Base-by-base conservation (phyloP, 225 moss, liverwort and hornwort species). In the Sphagnum tenellum region DNA sequence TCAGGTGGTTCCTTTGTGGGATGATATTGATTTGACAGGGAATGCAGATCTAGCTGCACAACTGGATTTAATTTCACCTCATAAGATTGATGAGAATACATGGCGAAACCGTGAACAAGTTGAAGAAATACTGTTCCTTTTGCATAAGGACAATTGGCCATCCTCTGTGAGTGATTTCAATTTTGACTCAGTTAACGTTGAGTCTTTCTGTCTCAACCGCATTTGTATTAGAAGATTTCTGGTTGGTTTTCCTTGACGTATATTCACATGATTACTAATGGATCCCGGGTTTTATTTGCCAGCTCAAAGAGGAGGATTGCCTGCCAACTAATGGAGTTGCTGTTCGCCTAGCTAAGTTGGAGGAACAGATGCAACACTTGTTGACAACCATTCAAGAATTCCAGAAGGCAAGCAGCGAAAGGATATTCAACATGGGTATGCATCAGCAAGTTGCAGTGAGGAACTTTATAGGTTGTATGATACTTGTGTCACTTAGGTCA, bases 91-190 rank as follows among this genome's bases (percentile, higher is more conserved):
- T 70, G 98, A 93, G 76, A 93, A 98, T 71, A 71, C 89, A 60
- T 98, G 98, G 98, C 82, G 77, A 64, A 88, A 98, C 69, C 87
- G 98, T 55, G 93, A 98, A 72, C 88, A 93, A 68, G 78, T 93
- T 48, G 98, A 98, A 75, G 93, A 98, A 73, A 77, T 82, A 3
- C 70, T 89, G 54, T 61, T 68, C 73, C 72, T 84, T 67, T 78
- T 93, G 44, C 67, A 79, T 12, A 77, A 82, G 66, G 59, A 74
- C 29, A 79, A 75, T 12, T 89, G 98, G 98, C 93, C 98, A 69
- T 71, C 73, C 46, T 11, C 59, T 64, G 96, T 96, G 72, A 71
- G 84, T 80, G 5, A 52, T 0, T 0, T 29, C 29, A 29, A 29
- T 49, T 29, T 29, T 29, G 53, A 0, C 3, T 6, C 4, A 5